A percentile compares a stretch with the other conserved stretches of the same genome.
These are phyloP conservation scores for Cucumis variabilis DNA, from an alignment of 331 rosid species.

Conservation along the genomic window DNA sequence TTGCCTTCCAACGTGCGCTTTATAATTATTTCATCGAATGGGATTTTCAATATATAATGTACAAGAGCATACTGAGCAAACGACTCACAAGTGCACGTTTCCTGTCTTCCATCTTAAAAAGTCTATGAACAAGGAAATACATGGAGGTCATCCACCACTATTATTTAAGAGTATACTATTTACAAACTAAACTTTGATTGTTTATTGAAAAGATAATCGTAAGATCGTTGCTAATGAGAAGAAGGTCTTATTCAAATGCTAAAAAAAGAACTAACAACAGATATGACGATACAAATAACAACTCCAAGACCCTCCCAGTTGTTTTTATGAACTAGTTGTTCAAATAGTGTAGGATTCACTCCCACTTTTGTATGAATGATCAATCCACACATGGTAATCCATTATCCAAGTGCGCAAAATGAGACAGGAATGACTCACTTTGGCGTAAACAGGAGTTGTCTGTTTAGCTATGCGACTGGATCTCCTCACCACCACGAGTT, in stretches of 20 bases:
- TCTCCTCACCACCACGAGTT: no score
- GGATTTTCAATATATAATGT: conserved; percentile 54
- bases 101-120: conserved; percentile 64
- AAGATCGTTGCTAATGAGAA: background rate
- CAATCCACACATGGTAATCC: background rate
- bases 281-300: conserved; percentile 62
- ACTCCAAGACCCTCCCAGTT: conserved; percentile 97
- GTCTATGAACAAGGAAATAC: conserved; percentile 51
- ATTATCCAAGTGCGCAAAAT: no score
- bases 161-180: background rate
- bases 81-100: conserved; percentile 84
- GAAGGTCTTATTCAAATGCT: background rate
- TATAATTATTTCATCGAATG: conserved; percentile 57
- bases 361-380: conserved; percentile 63
- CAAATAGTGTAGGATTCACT: conserved; percentile 84
- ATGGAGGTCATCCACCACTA: conserved; percentile 23
- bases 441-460: no score
- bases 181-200: background rate
- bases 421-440: no score
- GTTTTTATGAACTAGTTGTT: conserved; percentile 95
- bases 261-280: no score
- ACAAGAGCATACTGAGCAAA: conserved; percentile 84
- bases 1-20: conserved; percentile 78
- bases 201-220: background rate
- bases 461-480: no score